These are phyloP conservation scores for Neurospora sp. DNA, from an alignment of 495 filamentous ascomycete genomes.

Conservation along the genomic window DNA sequence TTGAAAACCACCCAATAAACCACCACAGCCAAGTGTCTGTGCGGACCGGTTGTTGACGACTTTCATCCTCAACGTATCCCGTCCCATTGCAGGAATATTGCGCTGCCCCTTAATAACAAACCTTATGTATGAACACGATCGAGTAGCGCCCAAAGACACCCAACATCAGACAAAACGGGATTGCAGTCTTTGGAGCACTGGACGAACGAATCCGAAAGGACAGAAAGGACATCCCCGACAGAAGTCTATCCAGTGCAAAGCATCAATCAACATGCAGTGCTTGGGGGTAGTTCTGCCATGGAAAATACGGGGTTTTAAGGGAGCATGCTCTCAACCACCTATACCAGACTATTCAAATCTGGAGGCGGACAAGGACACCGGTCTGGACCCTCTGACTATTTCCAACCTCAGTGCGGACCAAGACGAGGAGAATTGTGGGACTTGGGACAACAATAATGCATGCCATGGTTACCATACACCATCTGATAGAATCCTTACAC, in stretches of 20 bases:
- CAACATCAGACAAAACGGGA: background rate
- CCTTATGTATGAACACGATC: background rate
- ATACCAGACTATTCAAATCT: background rate
- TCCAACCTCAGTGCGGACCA: background rate
- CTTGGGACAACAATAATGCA: background rate
- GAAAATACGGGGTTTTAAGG: background rate
- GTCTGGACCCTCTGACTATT: background rate
- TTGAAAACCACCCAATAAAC: background rate
- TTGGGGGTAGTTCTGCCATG: background rate
- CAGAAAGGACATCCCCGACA: background rate
- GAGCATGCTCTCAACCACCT: background rate
- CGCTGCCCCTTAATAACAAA: background rate
- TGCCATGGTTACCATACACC: background rate
- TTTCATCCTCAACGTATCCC: background rate
- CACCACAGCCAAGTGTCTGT: background rate
- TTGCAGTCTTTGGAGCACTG: background rate
- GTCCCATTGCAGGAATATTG: background rate
- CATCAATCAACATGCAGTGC: background rate
- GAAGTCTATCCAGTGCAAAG: background rate
- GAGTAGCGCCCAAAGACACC: background rate
- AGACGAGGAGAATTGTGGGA: background rate
- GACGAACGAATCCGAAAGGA: background rate
- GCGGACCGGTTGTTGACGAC: background rate
- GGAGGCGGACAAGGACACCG: background rate
- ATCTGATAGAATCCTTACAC: background rate